Conservation (phyloP, 306 rosid species). For the Pyrus bretschneideri region DNA sequence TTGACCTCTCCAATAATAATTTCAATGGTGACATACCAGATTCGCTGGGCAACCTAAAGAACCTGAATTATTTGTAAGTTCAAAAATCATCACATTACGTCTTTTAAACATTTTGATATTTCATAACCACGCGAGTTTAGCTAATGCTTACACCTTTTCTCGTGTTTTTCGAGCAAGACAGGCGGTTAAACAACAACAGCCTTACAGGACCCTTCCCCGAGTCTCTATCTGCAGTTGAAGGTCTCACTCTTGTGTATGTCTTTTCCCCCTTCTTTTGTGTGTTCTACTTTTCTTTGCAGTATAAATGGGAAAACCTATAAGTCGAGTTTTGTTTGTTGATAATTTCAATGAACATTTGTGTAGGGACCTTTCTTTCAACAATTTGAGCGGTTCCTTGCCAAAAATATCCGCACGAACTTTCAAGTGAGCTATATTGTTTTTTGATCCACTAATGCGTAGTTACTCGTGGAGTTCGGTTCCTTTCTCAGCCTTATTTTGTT, state of each 20-base stretch:
- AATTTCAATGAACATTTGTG: slow-evolving; percentile 21
- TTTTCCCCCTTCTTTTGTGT: slow-evolving; percentile 9
- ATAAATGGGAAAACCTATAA: neutral
- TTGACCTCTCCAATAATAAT: slow-evolving; percentile 82
- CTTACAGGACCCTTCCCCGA: slow-evolving; percentile 79
- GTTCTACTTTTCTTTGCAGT: neutral
- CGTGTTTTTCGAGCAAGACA: slow-evolving; percentile 35
- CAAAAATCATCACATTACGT: slow-evolving; percentile 1
- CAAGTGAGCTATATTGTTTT: slow-evolving; percentile 47
- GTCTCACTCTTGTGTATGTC: slow-evolving; percentile 92
- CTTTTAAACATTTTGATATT: slow-evolving; percentile 10
- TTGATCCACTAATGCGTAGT: neutral
- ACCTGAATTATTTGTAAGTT: slow-evolving; percentile 87
- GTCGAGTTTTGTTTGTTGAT: neutral
- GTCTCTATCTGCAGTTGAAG: slow-evolving; percentile 61
- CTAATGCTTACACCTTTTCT: slow-evolving; percentile 21
- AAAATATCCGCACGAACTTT: slow-evolving; percentile 86
- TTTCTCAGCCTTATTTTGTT: neutral
- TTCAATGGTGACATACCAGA: slow-evolving; percentile 71
- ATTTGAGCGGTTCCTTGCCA: slow-evolving; percentile 83
- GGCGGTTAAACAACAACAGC: slow-evolving; percentile 95
- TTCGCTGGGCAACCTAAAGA: slow-evolving; percentile 74
- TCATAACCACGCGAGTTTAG: neutral
- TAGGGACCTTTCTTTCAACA: slow-evolving; percentile 94
- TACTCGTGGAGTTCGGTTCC: slow-evolving; percentile 4